Evolutionary conservation across 1,284 basidiomycete species (phyloP), one percentile per base, ranked within the genome.

Genomic region (Ceratobasidium sp.): DNA sequence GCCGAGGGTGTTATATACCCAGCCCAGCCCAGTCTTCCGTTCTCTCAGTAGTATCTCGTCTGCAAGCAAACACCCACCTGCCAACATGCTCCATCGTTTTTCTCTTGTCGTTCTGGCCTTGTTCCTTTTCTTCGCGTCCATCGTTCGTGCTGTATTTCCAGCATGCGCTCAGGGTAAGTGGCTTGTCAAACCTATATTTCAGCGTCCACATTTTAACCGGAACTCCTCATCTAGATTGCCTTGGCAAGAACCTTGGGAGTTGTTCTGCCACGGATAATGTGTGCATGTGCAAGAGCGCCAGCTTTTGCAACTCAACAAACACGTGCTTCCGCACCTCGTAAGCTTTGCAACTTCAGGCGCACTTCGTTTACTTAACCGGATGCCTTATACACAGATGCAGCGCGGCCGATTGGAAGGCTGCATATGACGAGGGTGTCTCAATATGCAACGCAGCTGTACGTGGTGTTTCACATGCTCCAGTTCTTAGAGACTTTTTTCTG

Each of bases 251-350:
- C 23, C 42, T 17, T n/a, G 79, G 77, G 1, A 33, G 23, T 17
- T 80, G 79, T 57, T 23, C 65, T 26, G 20, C 50, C 6, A 78
- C 73, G 2, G 79, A 80, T 46, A 64, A 69, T 50, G 54, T 50
- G 12, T 80, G 79, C 59, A 42, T 80, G 52, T 80, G 79, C 78
- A 64, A 74, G 40, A 75, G 75, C 69, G 54, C 77, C 3, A 64
- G n/a, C 50, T 80, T 71, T 54, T 52, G 77, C 61, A 71, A 65
- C 23, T 26, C 78, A 17, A 80, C 79, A 17, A 71, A 68, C 64
- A 23, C 56, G 9, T 80, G 79, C 68, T 71, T 78, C 65, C 26
- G 65, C 13, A 67, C 52, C 40, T 65, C 56, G 38, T 74, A 38
- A 61, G 57, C 33, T 33, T 48, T 28, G 13, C 26, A 13, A 23